Conservation (phyloP, 2,329 filamentous ascomycete species). For the Sarocladium kiliense region DNA sequence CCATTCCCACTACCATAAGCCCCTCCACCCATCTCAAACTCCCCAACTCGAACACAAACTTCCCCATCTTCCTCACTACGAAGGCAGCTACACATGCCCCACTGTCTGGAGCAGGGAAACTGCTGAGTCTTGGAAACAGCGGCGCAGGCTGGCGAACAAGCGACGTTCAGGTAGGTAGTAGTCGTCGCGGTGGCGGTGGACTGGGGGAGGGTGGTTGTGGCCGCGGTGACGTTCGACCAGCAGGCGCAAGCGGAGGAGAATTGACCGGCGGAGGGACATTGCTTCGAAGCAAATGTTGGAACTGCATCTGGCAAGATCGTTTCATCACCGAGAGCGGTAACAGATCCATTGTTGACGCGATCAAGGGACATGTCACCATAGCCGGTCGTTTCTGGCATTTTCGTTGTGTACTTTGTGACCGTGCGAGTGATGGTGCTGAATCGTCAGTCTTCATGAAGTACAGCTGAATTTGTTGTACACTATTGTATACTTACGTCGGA, state of each 20-base stretch:
- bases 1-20: conserved; percentile 8
- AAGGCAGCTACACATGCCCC: conserved; percentile 16
- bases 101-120: conserved; percentile 14
- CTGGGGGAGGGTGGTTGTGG: conserved; percentile 12
- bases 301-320: conserved; percentile 9
- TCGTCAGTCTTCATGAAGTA: conserved; percentile 7
- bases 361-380: not conserved
- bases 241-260: conserved; percentile 16
- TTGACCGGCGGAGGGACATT: conserved; percentile 12
- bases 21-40: conserved; percentile 7
- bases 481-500: conserved; percentile 12
- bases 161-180: conserved; percentile 12
- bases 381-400: not conserved
- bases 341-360: not conserved
- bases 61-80: conserved; percentile 10
- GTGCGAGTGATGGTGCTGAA: conserved; percentile 13
- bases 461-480: not conserved
- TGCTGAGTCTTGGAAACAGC: conserved; percentile 11
- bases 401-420: conserved; percentile 13
- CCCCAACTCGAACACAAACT: conserved; percentile 14
- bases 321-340: not conserved
- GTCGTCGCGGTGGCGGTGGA: conserved; percentile 13
- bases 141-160: conserved; percentile 12
- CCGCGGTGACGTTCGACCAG: conserved; percentile 13
- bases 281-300: conserved; percentile 11